These are phyloP conservation scores for Scortechinia acanthostroma DNA, from an alignment of 2,329 filamentous ascomycete species.

Conservation along the genomic window DNA sequence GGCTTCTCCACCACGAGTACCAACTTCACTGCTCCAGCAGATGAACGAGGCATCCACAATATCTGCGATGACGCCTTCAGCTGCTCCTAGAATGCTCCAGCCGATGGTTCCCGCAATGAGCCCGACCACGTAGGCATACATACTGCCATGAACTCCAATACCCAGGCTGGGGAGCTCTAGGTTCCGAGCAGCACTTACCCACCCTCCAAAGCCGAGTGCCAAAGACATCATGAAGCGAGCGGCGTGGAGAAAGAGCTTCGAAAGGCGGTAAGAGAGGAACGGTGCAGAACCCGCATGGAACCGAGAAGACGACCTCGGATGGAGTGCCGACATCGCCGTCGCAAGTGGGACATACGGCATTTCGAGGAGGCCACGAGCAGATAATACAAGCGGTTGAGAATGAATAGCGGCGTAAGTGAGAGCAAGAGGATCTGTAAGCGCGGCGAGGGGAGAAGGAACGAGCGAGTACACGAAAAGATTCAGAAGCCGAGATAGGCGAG, in stretches of 20 bases:
- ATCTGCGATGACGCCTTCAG: conserved; percentile 48
- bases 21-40: conserved; percentile 58
- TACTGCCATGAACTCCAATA: conserved; percentile 35
- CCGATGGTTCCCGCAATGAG: conserved; percentile 57
- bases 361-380: conserved; percentile 45
- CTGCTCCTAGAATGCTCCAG: conserved; percentile 53
- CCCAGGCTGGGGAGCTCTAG: conserved; percentile 32
- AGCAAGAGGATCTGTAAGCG: conserved; percentile 54
- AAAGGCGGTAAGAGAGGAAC: conserved; percentile 52
- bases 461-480: conserved; percentile 51
- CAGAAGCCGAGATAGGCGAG: conserved; percentile 43
- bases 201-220: conserved; percentile 55
- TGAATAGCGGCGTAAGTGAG: conserved; percentile 61
- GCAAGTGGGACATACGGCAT: conserved; percentile 44
- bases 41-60: conserved; percentile 52
- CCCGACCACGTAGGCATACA: conserved; percentile 60
- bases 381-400: conserved; percentile 47
- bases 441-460: conserved; percentile 50
- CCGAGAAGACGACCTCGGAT: conserved; percentile 22
- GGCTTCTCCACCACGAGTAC: conserved; percentile 36
- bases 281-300: conserved; percentile 33
- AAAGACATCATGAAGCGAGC: conserved; percentile 56
- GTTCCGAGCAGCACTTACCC: conserved; percentile 53
- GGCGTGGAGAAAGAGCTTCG: conserved; percentile 56
- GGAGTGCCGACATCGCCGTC: background rate